phyloP scores from a whole-genome alignment of 2,329 filamentous ascomycete genomes.

The Trichophyton rubrum region DNA sequence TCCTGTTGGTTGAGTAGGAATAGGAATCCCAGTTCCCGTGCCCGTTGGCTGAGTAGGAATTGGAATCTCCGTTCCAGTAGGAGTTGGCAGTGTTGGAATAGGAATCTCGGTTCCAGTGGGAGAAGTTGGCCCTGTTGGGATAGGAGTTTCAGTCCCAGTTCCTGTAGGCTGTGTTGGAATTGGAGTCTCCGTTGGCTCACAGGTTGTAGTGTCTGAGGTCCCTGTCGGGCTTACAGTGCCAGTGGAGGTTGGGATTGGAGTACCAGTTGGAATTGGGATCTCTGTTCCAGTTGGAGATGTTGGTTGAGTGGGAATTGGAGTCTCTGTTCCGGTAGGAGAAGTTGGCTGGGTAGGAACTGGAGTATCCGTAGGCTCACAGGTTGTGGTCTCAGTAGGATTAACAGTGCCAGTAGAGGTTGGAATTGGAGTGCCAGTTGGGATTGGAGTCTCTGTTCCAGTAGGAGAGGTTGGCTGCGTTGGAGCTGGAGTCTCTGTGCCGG shows the following conservation, averaged over 20 bases:
- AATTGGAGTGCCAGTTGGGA: too few species aligned
- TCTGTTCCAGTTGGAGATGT: not conserved
- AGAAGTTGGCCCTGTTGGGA: not conserved
- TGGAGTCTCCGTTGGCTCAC: not conserved
- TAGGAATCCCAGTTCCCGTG: not conserved
- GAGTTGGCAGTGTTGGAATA: not conserved
- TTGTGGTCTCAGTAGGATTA: too few species aligned
- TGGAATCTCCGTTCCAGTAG: not conserved
- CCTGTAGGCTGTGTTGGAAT: not conserved
- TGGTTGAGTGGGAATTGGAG: not conserved
- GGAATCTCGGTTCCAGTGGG: not conserved
- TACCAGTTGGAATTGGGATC: not conserved
- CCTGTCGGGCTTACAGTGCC: not conserved
- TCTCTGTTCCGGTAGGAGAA: slow-evolving; percentile 5
- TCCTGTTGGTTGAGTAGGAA: not conserved
- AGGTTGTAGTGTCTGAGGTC: not conserved
- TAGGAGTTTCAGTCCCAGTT: not conserved
- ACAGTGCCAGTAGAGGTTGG: too few species aligned
- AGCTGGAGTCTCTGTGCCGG: not conserved
- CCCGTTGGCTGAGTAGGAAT: not conserved
- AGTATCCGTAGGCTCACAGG: not conserved
- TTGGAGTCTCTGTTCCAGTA: not conserved
- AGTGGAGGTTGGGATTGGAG: not conserved
- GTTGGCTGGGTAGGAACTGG: not conserved
- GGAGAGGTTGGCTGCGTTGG: not conserved